A percentile compares a stretch with the other conserved stretches of the same genome.
phyloP scores from a whole-genome alignment of 345 rosid species.

The Garcia nutans region DNA sequence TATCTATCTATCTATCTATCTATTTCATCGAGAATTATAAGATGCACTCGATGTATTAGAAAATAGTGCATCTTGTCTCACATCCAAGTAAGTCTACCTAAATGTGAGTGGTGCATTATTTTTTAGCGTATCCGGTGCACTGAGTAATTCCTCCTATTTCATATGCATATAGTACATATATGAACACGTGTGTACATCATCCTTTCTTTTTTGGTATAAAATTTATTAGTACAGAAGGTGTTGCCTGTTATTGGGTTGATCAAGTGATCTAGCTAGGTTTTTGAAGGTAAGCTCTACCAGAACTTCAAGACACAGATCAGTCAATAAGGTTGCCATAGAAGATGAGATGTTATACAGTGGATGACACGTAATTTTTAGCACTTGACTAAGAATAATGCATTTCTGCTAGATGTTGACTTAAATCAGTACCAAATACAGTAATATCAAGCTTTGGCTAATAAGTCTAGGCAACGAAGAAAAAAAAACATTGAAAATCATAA shows the following conservation, averaged over 20 bases:
- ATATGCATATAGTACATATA: too few relatives aligned
- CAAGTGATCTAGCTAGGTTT: background rate
- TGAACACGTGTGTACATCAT: background rate
- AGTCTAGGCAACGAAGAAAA: background rate
- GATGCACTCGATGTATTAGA: too few relatives aligned
- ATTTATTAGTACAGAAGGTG: background rate
- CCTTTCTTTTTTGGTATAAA: too few relatives aligned
- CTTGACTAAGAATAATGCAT: background rate
- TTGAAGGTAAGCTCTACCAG: background rate
- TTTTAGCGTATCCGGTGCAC: too few relatives aligned
- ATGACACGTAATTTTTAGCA: background rate
- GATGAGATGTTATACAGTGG: background rate
- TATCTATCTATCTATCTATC: too few relatives aligned
- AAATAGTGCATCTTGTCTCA: too few relatives aligned
- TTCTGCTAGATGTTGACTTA: background rate
- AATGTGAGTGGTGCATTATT: too few relatives aligned
- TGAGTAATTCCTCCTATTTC: too few relatives aligned
- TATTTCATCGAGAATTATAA: too few relatives aligned
- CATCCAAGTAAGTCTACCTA: too few relatives aligned
- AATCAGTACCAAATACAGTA: background rate
- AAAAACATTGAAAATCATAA: background rate
- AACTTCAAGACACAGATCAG: background rate
- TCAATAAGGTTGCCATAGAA: background rate
- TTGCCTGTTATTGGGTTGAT: background rate
- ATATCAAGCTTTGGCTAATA: background rate